A percentile compares a stretch with the other conserved stretches of the same genome.
phyloP scores from a whole-genome alignment of 2,329 filamentous ascomycete species.

The Lecanicillium sp. region DNA sequence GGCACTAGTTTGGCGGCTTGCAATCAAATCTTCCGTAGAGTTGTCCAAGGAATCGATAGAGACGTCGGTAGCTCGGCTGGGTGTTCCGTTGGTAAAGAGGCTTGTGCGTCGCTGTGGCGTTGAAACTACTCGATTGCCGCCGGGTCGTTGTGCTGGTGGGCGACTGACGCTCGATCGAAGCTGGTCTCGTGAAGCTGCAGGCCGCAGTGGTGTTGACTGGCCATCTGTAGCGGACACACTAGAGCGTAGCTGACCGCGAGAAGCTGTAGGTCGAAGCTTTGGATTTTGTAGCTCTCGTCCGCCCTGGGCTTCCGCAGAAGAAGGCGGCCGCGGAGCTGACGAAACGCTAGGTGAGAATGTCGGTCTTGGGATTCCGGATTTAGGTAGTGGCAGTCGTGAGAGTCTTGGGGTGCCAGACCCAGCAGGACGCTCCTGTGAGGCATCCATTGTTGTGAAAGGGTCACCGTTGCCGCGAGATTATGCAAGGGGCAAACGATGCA shows the following conservation, averaged over 20 bases:
- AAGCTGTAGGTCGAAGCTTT: conserved; percentile 25
- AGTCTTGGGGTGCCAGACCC: conserved; percentile 23
- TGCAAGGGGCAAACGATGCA: background rate
- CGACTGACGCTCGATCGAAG: conserved; percentile 20
- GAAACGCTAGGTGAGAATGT: conserved; percentile 13
- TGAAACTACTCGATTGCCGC: conserved; percentile 5
- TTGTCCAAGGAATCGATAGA: conserved; percentile 8
- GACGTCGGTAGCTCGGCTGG: conserved; percentile 8
- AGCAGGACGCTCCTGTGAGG: conserved; percentile 26
- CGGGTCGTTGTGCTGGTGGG: conserved; percentile 11
- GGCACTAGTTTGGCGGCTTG: conserved; percentile 2
- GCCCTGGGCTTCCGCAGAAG: conserved; percentile 6
- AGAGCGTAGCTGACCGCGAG: conserved; percentile 9
- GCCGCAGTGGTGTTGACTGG: background rate
- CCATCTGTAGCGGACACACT: no score
- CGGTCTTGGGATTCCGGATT: conserved; percentile 24
- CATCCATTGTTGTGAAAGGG: conserved; percentile 19
- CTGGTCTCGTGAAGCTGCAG: conserved; percentile 27
- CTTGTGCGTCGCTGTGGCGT: conserved; percentile 8
- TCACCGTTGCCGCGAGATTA: conserved; percentile 6
- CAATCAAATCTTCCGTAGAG: background rate
- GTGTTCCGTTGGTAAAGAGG: conserved; percentile 8
- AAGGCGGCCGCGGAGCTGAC: conserved; percentile 15
- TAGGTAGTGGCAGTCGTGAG: conserved; percentile 29
- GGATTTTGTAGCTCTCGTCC: conserved; percentile 27